These are phyloP conservation scores for Verticillium isaacii DNA, from an alignment of 2,329 filamentous ascomycete species.

Conservation along the genomic window DNA sequence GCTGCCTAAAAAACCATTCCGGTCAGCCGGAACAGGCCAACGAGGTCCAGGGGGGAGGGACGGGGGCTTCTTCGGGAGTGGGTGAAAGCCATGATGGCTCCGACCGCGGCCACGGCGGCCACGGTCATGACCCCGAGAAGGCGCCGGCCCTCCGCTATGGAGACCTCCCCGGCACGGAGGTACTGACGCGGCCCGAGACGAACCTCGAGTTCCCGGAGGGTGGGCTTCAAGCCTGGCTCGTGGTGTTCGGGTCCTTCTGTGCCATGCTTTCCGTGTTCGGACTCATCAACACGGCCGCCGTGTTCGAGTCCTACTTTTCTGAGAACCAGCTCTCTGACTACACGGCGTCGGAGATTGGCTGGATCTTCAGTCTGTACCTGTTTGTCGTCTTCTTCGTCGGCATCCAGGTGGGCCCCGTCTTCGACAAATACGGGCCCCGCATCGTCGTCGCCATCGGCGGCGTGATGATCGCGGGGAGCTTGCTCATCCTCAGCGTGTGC, in stretches of 20 bases:
- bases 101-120: neutral
- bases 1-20: constrained; percentile 30
- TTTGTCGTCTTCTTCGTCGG: constrained; percentile 80
- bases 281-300: constrained; percentile 69
- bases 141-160: constrained; percentile 1
- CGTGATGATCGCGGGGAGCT: constrained; percentile 53
- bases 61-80: neutral
- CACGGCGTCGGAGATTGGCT: constrained; percentile 66
- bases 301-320: constrained; percentile 73
- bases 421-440: constrained; percentile 70
- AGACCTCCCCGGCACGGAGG: neutral
- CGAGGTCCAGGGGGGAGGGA: neutral
- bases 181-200: neutral
- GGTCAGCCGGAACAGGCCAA: constrained; percentile 1
- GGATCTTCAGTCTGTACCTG: constrained; percentile 80
- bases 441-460: constrained; percentile 62
- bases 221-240: constrained; percentile 66
- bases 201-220: constrained; percentile 55
- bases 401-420: constrained; percentile 76
- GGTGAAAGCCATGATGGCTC: neutral
- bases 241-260: constrained; percentile 72
- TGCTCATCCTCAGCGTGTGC: constrained; percentile 66
- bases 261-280: constrained; percentile 67
- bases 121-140: constrained; percentile 3
- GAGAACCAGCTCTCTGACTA: constrained; percentile 67